Base-by-base conservation (phyloP, 2,329 filamentous ascomycete genomes). In the Tolypocladium tropicale region DNA sequence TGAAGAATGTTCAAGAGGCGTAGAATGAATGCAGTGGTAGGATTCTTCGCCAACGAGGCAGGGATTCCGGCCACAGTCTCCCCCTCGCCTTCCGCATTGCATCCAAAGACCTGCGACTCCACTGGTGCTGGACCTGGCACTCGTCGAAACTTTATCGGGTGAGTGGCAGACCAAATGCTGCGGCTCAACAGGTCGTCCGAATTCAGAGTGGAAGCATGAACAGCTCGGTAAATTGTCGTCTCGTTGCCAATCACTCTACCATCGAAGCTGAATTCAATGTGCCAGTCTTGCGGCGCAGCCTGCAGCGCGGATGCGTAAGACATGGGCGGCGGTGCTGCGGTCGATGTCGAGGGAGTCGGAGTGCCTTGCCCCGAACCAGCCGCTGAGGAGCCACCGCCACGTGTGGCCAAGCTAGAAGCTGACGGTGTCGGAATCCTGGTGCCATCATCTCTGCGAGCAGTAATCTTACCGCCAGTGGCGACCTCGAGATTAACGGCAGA, bases 221-320 rank as follows among this genome's bases (percentile, higher is more conserved):
- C 90, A 34, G 94, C 94, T 52, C 93, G 87, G 67, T 97, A 99
- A 56, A 99, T 93, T 0, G 94, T 99, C 0, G 90, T 96, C 64
- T 97, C 92, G 62, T 92, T 94, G 0, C 89, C 79, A 57, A 99
- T 88, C 1, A 88, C 81, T 68, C 91, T 90, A 54, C 82, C 88
- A 60, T 95, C 88, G 53, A 97, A 81, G 62, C 84, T 92, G 72
- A 99, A 99, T 66, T 97, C 90, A 58, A 99, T 91, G 65, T 99
- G 93, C 94, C 94, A 99, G 67, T 97, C 92, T 67, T 95, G 88
- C 1, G 92, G 90, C 0, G 83, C 77, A 16, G 89, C 78, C 63
- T 92, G 89, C 54, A 95, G 82, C 4, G 90, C 90, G 54, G 89
- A 88, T 28, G 91, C 87, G 69, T 96, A 96, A 0, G 91, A 90